Evolutionary conservation across 2,329 filamentous ascomycete genomes (phyloP).

Genomic region (Diaporthe caulivora): DNA sequence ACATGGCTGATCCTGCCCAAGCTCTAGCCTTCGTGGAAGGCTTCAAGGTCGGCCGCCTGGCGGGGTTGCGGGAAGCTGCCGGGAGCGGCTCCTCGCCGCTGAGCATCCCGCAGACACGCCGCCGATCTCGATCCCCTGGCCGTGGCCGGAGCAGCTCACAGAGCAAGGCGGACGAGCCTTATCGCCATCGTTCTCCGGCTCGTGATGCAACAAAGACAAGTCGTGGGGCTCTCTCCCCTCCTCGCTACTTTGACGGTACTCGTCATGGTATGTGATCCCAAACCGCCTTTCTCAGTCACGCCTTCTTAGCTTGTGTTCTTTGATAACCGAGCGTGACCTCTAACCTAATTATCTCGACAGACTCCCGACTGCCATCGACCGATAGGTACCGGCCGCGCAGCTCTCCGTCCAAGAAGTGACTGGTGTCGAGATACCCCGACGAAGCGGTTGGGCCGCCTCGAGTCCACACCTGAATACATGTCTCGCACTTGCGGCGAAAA

Average conservation of each 20-base stretch:
- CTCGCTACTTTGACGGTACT: constrained; percentile 18
- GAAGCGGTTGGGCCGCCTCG: neutral
- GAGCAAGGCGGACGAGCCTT: neutral
- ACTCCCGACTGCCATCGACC: constrained; percentile 8
- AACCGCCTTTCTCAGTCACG: neutral
- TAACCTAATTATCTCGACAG: neutral
- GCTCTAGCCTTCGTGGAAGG: constrained; percentile 43
- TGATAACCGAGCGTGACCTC: neutral
- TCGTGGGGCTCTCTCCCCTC: neutral
- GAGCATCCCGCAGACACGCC: neutral
- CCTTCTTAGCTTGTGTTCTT: neutral
- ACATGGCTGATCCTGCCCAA: constrained; percentile 38
- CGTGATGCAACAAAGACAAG: neutral
- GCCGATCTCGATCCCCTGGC: constrained; percentile 27
- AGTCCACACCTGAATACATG: neutral
- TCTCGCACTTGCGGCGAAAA: no score
- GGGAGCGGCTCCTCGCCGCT: neutral
- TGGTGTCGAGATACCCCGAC: no score
- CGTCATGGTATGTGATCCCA: neutral
- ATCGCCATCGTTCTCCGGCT: constrained; percentile 24
- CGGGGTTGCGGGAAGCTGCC: neutral
- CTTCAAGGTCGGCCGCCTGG: constrained; percentile 39
- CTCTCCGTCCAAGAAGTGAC: neutral
- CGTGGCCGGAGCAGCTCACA: neutral
- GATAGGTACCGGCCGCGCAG: constrained; percentile 31